Evolutionary conservation across 768 basidiomycete species (phyloP).

Genomic region (Lactarius hatsudake): DNA sequence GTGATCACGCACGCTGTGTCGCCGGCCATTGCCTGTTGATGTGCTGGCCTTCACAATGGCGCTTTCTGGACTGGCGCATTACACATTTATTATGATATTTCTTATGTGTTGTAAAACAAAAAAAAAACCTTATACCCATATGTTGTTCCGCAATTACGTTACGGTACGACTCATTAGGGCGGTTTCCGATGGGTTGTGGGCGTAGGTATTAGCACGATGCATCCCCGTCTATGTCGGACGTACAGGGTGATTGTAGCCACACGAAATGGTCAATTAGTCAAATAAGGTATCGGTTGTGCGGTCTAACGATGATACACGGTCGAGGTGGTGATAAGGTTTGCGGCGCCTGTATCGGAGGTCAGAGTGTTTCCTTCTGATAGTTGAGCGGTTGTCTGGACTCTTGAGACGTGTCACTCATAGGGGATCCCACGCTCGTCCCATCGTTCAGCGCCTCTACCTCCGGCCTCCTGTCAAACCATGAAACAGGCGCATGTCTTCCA

Average conservation of each 20-base stretch:
- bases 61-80: neutral
- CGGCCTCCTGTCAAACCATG: conserved; percentile 1
- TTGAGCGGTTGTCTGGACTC: conserved; percentile 2
- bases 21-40: neutral
- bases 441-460: neutral
- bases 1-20: conserved; percentile 3
- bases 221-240: neutral
- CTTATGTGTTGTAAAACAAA: neutral
- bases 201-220: neutral
- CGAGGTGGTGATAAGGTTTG: neutral
- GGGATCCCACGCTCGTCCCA: neutral
- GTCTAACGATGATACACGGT: neutral
- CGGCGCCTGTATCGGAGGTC: neutral
- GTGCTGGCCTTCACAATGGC: neutral
- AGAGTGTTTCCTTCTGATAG: neutral
- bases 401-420: neutral
- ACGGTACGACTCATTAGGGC: neutral
- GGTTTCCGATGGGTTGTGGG: neutral
- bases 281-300: neutral
- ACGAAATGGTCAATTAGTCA: neutral
- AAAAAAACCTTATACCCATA: neutral
- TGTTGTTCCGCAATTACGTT: too few species aligned
- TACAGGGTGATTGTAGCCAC: neutral
- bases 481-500: neutral
- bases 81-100: neutral